Base-by-base conservation (phyloP, 2,329 filamentous ascomycete species). In the Pseudohalonectria lignicola region DNA sequence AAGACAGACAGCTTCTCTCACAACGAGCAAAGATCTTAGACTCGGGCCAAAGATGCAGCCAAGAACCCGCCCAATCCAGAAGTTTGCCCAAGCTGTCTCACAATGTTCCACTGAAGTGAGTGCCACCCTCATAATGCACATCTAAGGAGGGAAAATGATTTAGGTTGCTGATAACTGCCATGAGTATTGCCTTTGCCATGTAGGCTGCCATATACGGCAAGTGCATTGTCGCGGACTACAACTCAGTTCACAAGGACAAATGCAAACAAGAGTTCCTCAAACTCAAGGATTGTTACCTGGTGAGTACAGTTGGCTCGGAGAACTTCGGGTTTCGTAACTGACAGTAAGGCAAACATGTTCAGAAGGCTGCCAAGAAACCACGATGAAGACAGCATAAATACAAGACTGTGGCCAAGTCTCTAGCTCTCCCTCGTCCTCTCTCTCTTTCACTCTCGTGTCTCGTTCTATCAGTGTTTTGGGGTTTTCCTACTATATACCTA, bases 211-310 rank as follows among this genome's bases (percentile, higher is more conserved):
- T 75, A 11, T 98, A 96, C 53, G 92, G 90, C 47, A 88, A 87
- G 67, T 98, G 92, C 56, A 79, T 98, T 46, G 74, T 90, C 36
- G 76, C 77, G 29, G 90, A 96, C 54, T 96, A 94, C 62, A 90
- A 90, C 54, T 76, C 86, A 4, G 76, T 94, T 3, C 75, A 87
- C 49, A 94, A 94, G 55, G 86, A 95, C 54, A 92, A 92, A 67
- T 98, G 92, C 53, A 69, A 71, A 4, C 77, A 76, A 41, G 87
- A 95, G 53, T 96, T 98, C 49, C 66, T 92, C 59, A 77, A 66
- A 47, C 59, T 96, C 35, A 94, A 94, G 57, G 71, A 94, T 47
- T 96, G 90, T 55, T 94, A 86, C 54, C 53, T 93, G 53, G 88
- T 94, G 67, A 51, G 73, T 39, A n/a, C n/a, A n/a, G n/a, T n/a